These are phyloP conservation scores for Komagataea norvegica DNA, from an alignment of 1,139 yeast species.

Conservation along the genomic window DNA sequence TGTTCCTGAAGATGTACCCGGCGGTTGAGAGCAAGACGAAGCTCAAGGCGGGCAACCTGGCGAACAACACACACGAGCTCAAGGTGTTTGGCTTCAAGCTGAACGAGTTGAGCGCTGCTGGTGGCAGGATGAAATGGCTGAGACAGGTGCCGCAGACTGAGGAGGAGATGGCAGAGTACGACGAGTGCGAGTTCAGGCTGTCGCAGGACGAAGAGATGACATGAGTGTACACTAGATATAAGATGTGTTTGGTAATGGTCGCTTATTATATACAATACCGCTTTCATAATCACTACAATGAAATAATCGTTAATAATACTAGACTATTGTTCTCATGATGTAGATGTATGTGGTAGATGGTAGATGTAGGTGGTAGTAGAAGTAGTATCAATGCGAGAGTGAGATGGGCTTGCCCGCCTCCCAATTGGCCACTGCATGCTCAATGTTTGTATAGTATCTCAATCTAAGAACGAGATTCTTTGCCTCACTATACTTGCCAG, in stretches of 20 bases:
- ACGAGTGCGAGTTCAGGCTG: conserved; percentile 55
- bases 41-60: conserved; percentile 38
- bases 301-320: too few species aligned
- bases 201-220: conserved; percentile 61
- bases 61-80: conserved; percentile 53
- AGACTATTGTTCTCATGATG: neutral
- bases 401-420: conserved; percentile 64
- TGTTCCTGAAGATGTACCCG: conserved; percentile 84
- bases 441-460: conserved; percentile 82
- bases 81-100: conserved; percentile 85
- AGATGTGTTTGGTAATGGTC: too few species aligned
- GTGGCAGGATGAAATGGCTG: conserved; percentile 95
- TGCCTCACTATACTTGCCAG: conserved; percentile 47
- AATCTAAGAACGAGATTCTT: conserved; percentile 64
- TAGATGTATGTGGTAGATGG: neutral
- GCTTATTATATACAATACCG: too few species aligned
- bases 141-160: conserved; percentile 64
- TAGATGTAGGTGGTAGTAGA: neutral
- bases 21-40: conserved; percentile 58
- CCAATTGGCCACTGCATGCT: conserved; percentile 73
- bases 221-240: conserved; percentile 2
- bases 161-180: conserved; percentile 55
- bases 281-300: too few species aligned
- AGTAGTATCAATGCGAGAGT: conserved; percentile 44
- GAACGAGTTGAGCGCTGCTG: conserved; percentile 68